These are phyloP conservation scores for Olyra latifolia DNA, from an alignment of 176 grass and related monocot genomes.

Conservation along the genomic window DNA sequence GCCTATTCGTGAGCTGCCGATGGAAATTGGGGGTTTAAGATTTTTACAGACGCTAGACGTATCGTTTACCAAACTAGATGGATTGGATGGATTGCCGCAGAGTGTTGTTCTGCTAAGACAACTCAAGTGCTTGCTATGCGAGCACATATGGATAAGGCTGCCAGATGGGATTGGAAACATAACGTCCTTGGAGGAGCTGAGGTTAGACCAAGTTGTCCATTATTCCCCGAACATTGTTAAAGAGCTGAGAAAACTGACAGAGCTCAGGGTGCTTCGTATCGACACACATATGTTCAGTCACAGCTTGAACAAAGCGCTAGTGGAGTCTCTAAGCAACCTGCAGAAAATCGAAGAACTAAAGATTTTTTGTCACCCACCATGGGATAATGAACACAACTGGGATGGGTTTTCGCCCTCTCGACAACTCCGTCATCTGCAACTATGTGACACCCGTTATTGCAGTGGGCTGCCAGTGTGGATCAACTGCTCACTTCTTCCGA, in stretches of 20 bases:
- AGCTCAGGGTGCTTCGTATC: not conserved
- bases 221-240: not conserved
- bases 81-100: not conserved
- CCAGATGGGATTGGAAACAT: not conserved
- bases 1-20: not conserved
- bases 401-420: not conserved
- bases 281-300: no score
- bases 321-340: not conserved
- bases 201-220: not conserved
- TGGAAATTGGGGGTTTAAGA: not conserved
- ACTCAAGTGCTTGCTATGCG: not conserved
- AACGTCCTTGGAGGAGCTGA: not conserved
- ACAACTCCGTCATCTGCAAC: not conserved
- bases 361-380: not conserved
- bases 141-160: not conserved
- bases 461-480: not conserved
- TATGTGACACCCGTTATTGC: rapidly evolving
- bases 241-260: not conserved
- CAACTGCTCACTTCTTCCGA: not conserved
- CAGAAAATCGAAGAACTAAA: not conserved
- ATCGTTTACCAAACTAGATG: rapidly evolving
- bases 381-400: not conserved
- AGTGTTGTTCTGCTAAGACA: not conserved
- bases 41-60: conserved; percentile 20
- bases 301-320: not conserved